phyloP scores from a whole-genome alignment of 23 red algal genomes.

The Gracilaria domingensis region DNA sequence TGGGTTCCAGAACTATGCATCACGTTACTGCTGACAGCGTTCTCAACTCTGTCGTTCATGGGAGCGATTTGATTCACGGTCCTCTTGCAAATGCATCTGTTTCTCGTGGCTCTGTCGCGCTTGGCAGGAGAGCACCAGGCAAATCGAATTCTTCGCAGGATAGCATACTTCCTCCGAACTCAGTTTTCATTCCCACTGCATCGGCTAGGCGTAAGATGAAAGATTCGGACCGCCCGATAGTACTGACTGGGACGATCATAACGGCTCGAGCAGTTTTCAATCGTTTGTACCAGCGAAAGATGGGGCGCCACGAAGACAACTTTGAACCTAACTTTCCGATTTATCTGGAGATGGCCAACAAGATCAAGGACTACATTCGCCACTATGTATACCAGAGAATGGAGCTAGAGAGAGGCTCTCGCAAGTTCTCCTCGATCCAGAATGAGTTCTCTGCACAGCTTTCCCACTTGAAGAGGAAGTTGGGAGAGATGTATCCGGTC shows the following conservation, averaged over 20 bases:
- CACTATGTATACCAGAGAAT: background rate
- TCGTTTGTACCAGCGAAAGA: background rate
- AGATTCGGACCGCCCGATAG: no score
- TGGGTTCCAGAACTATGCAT: background rate
- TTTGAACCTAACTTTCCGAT: slow-evolving; percentile 3
- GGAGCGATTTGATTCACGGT: background rate
- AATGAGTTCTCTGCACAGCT: background rate
- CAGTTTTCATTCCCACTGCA: background rate
- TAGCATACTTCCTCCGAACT: background rate
- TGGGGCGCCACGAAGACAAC: background rate
- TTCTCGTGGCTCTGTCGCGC: background rate
- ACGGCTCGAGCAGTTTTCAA: no score
- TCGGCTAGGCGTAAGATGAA: no score
- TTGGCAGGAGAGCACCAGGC: background rate
- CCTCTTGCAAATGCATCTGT: background rate
- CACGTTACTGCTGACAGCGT: slow-evolving; percentile 5
- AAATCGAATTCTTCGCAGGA: background rate
- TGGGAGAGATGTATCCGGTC: background rate
- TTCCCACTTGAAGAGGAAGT: no score
- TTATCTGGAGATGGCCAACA: slow-evolving; percentile 4
- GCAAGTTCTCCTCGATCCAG: background rate
- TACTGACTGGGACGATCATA: no score
- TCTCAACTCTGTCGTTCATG: background rate
- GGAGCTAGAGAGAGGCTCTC: background rate
- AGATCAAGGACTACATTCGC: background rate